These are phyloP conservation scores for Melastoma malabathricum DNA, from an alignment of 345 rosid species.

Conservation along the genomic window DNA sequence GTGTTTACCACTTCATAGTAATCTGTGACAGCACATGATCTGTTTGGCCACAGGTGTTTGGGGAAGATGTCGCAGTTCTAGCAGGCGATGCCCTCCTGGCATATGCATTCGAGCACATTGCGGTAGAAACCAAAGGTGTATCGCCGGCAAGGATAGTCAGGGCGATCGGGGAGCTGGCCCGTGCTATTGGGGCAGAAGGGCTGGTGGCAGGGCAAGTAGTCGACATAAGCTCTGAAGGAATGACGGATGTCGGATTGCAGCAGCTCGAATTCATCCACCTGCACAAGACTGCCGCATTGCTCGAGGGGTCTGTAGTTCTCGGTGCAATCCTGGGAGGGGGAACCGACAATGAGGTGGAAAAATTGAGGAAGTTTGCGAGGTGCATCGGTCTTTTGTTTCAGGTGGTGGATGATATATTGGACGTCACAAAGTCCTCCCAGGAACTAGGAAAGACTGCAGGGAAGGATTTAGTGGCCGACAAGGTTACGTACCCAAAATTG, in stretches of 20 bases:
- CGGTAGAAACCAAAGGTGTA: slow-evolving; percentile 15
- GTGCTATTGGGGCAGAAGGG: slow-evolving; percentile 25
- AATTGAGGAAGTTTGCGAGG: slow-evolving; percentile 16
- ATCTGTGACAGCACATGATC: neutral
- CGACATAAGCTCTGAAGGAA: slow-evolving; percentile 20
- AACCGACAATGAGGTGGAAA: slow-evolving; percentile 19
- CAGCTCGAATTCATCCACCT: slow-evolving; percentile 29
- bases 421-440: slow-evolving; percentile 28
- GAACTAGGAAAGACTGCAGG: slow-evolving; percentile 40
- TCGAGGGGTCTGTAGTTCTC: slow-evolving; percentile 25
- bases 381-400: slow-evolving; percentile 28
- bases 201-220: slow-evolving; percentile 27
- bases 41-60: slow-evolving; percentile 23
- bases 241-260: slow-evolving; percentile 12
- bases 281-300: slow-evolving; percentile 27
- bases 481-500: slow-evolving; percentile 27
- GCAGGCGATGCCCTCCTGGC: slow-evolving; percentile 75
- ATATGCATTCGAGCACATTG: slow-evolving; percentile 29
- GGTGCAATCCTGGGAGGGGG: slow-evolving; percentile 33
- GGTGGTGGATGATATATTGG: slow-evolving; percentile 35
- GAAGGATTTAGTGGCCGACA: slow-evolving; percentile 30
- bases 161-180: slow-evolving; percentile 24
- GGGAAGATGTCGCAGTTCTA: slow-evolving; percentile 69
- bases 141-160: slow-evolving; percentile 17
- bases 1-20: neutral